Conservation (phyloP, 306 rosid species). For the Vigna trinervia region DNA sequence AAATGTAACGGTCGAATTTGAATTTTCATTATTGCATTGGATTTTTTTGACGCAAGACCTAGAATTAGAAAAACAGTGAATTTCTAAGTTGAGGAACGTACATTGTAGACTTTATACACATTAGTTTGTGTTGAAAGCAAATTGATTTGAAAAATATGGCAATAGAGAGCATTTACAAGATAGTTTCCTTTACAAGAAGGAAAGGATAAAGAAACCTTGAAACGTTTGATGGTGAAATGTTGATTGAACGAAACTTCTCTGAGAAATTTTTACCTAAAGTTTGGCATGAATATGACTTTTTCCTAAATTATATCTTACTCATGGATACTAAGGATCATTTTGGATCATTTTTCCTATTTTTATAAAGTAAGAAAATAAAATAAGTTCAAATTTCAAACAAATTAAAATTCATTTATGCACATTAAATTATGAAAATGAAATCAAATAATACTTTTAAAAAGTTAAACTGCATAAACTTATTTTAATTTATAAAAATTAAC, state of each 20-base stretch:
- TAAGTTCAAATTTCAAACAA: too few species aligned
- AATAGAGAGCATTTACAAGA: not conserved
- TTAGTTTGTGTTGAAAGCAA: not conserved
- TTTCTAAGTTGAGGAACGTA: not conserved
- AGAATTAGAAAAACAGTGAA: not conserved
- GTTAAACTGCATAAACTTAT: too few species aligned
- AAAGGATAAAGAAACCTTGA: not conserved
- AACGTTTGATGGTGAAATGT: not conserved
- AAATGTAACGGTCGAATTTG: slow-evolving; percentile 40
- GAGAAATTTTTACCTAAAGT: not conserved
- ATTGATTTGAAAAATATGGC: slow-evolving; percentile 15
- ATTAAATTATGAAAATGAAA: too few species aligned
- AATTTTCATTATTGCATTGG: slow-evolving; percentile 3
- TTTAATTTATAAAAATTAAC: too few species aligned
- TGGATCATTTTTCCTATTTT: not conserved
- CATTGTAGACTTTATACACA: not conserved
- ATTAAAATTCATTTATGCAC: too few species aligned
- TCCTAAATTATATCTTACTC: not conserved
- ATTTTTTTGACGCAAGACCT: slow-evolving; percentile 18
- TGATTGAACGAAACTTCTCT: not conserved
- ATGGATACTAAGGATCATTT: not conserved
- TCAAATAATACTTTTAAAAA: too few species aligned
- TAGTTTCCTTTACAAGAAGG: not conserved
- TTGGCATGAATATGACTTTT: not conserved
- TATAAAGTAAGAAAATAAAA: not conserved